Evolutionary conservation across 441 rosid genomes (phyloP).

Genomic region (Mallotus japonicus): DNA sequence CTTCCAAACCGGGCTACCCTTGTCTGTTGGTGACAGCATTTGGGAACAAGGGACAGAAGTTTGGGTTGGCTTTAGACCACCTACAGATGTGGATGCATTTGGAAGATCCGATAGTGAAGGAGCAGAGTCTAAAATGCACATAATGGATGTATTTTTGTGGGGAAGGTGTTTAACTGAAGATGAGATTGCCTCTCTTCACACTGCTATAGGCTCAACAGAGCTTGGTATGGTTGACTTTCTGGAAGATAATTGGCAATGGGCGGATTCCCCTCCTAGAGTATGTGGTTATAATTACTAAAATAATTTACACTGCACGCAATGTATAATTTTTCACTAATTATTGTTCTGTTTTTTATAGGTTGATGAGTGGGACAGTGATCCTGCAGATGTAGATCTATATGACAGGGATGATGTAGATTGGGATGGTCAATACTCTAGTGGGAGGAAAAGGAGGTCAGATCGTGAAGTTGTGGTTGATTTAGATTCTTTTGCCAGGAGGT

Average conservation of each 20-base stretch:
- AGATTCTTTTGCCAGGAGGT: slow-evolving; percentile 93
- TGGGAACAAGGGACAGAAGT: slow-evolving; percentile 95
- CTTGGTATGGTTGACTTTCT: slow-evolving; percentile 73
- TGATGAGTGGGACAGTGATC: slow-evolving; percentile 99
- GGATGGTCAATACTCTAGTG: slow-evolving; percentile 99
- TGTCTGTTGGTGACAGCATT: slow-evolving; percentile 63
- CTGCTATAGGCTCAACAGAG: slow-evolving; percentile 73
- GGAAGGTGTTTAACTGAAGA: slow-evolving; percentile 98
- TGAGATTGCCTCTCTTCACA: slow-evolving; percentile 80
- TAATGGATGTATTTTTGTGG: slow-evolving; percentile 99
- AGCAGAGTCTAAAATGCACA: slow-evolving; percentile 98
- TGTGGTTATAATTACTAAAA: slow-evolving; percentile 22
- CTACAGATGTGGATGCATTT: slow-evolving; percentile 89
- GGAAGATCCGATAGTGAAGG: slow-evolving; percentile 99
- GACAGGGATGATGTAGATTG: slow-evolving; percentile 99
- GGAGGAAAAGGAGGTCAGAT: slow-evolving; percentile 89
- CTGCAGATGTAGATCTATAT: slow-evolving; percentile 94
- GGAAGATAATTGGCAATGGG: slow-evolving; percentile 99
- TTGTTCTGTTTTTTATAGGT: slow-evolving; percentile 49
- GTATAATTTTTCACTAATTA: slow-evolving; percentile 28
- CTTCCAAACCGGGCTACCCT: slow-evolving; percentile 74
- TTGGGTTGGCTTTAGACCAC: slow-evolving; percentile 96
- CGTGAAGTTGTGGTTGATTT: slow-evolving; percentile 75
- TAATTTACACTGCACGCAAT: neutral
- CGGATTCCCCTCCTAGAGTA: slow-evolving; percentile 97